Percentiles rank a stretch among this genome's conserved stretches.
Evolutionary conservation across 2,329 filamentous ascomycete genomes (phyloP).

Genomic region (Didymella exigua): DNA sequence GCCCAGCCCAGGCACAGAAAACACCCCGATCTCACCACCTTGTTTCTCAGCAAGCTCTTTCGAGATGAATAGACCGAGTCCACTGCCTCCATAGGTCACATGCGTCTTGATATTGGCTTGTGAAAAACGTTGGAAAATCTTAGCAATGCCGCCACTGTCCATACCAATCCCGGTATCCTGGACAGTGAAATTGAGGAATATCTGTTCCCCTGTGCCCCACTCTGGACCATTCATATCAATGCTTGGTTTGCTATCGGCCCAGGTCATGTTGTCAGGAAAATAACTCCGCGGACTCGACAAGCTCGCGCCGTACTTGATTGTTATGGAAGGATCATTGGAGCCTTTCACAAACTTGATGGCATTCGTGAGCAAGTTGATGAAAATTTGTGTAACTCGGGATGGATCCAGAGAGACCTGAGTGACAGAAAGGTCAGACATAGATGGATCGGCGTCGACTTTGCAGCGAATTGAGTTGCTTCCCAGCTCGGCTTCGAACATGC

Average conservation of each 20-base stretch:
- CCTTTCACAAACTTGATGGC: constrained; percentile 47
- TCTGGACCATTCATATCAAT: constrained; percentile 5
- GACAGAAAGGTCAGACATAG: constrained; percentile 40
- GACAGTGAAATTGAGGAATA: constrained; percentile 9
- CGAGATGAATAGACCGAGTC: constrained; percentile 36
- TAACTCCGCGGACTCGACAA: constrained; percentile 15
- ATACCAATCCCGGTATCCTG: constrained; percentile 3
- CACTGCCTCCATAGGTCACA: constrained; percentile 45
- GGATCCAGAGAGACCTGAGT: constrained; percentile 49
- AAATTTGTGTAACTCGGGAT: constrained; percentile 65
- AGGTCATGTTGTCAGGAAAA: constrained; percentile 27
- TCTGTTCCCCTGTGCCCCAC: constrained; percentile 22
- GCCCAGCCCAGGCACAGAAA: constrained; percentile 15
- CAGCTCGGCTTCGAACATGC: constrained; percentile 44
- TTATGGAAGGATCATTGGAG: constrained; percentile 37
- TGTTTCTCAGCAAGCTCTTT: constrained; percentile 33
- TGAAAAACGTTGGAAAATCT: constrained; percentile 29
- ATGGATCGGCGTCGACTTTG: constrained; percentile 38
- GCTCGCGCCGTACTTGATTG: constrained; percentile 42
- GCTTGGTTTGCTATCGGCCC: constrained; percentile 13
- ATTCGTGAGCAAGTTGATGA: constrained; percentile 73
- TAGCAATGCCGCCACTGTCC: not conserved
- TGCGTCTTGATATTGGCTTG: constrained; percentile 33
- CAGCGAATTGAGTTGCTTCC: constrained; percentile 32
- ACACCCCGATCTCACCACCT: constrained; percentile 31